phyloP scores from a whole-genome alignment of 495 filamentous ascomycete genomes.

The Penicillium bialowiezense region DNA sequence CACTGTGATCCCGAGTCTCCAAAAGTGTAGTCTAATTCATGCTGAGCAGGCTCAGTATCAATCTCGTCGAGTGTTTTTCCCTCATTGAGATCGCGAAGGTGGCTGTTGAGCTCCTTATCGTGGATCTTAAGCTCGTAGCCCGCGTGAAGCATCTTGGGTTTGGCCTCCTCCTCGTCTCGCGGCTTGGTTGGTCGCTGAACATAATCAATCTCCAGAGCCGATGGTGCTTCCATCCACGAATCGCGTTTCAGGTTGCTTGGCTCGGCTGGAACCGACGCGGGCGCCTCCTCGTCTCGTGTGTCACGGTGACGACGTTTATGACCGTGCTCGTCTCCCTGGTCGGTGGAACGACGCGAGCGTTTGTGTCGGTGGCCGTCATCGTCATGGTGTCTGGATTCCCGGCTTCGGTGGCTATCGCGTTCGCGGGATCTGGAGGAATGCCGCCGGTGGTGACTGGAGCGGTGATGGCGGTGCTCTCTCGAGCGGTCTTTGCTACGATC shows the following conservation, averaged over 20 bases:
- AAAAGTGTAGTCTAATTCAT: constrained; percentile 78
- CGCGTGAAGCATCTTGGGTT: constrained; percentile 53
- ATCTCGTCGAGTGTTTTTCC: constrained; percentile 52
- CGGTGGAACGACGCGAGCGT: constrained; percentile 48
- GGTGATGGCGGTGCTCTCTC: constrained; percentile 36
- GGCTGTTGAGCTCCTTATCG: constrained; percentile 73
- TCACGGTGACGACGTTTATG: constrained; percentile 36
- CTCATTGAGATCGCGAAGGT: constrained; percentile 61
- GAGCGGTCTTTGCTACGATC: constrained; percentile 40
- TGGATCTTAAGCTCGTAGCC: constrained; percentile 77
- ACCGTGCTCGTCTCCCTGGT: constrained; percentile 40
- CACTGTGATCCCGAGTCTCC: constrained; percentile 87
- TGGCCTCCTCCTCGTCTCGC: constrained; percentile 34
- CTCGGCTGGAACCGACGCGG: constrained; percentile 27
- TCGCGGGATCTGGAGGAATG: constrained; percentile 46
- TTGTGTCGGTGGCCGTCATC: constrained; percentile 53
- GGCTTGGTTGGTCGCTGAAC: constrained; percentile 61
- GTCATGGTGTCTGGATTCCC: constrained; percentile 36
- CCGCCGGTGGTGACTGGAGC: constrained; percentile 41
- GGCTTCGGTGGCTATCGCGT: constrained; percentile 26
- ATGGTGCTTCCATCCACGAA: constrained; percentile 92
- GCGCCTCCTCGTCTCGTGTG: constrained; percentile 22
- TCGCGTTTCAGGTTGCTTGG: constrained; percentile 58
- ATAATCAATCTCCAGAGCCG: constrained; percentile 79
- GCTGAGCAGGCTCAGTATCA: constrained; percentile 50